A percentile compares a stretch with the other conserved stretches of the same genome.
Evolutionary conservation across 305 asterid species (phyloP).

Genomic region (Petunia hybrid): DNA sequence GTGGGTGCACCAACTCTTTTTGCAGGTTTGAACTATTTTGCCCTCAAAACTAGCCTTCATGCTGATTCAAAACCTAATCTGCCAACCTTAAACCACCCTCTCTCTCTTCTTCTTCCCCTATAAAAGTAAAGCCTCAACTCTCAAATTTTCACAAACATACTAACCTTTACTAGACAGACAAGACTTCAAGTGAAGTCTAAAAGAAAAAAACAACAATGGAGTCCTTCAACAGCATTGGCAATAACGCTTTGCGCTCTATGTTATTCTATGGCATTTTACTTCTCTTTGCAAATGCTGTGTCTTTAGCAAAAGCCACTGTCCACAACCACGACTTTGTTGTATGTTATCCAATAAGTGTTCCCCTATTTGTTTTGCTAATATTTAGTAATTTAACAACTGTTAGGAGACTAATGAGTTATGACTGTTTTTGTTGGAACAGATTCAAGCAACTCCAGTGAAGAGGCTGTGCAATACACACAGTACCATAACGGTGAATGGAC

Average conservation of each 20-base stretch:
- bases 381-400: not conserved
- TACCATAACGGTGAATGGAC: slow-evolving; percentile 69
- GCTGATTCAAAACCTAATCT: slow-evolving; percentile 41
- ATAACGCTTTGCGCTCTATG: slow-evolving; percentile 34
- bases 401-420: not conserved
- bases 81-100: slow-evolving; percentile 44
- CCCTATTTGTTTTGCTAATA: not conserved
- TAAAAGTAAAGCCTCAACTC: slow-evolving; percentile 32
- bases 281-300: slow-evolving; percentile 35
- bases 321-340: slow-evolving; percentile 66
- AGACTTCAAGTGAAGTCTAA: not conserved
- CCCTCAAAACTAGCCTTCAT: slow-evolving; percentile 33
- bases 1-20: slow-evolving; percentile 49
- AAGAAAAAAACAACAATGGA: slow-evolving; percentile 1
- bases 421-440: slow-evolving; percentile 41
- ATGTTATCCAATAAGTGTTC: slow-evolving; percentile 27
- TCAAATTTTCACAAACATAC: slow-evolving; percentile 36
- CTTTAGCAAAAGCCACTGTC: slow-evolving; percentile 45
- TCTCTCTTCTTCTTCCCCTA: slow-evolving; percentile 37
- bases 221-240: slow-evolving; percentile 13
- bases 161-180: not conserved
- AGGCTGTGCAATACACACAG: slow-evolving; percentile 74
- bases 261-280: slow-evolving; percentile 39
- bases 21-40: slow-evolving; percentile 40
- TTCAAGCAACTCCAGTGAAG: slow-evolving; percentile 71